Evolutionary conservation across 2,329 filamentous ascomycete genomes (phyloP), one percentile per base, ranked within the genome.

Genomic region (Fusarium torreyae): DNA sequence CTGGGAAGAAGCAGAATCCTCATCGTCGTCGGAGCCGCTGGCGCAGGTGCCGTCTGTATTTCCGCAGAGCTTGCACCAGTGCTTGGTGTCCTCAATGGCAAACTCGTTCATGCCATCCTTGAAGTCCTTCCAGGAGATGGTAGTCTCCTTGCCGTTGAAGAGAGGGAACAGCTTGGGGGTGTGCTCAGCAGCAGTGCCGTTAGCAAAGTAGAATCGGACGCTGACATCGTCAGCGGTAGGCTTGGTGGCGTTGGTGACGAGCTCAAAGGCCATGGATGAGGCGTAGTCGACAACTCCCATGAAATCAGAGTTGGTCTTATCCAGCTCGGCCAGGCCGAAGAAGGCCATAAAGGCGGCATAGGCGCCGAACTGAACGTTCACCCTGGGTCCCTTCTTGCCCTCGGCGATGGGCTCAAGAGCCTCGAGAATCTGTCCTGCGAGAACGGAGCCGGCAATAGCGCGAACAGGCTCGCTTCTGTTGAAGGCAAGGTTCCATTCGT

Each of bases 401-500:
- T 81, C 81, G 34, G 87, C 79, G n/a, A 88, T 84, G 43, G 77
- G 74, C 77, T 86, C 85, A 52, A 91, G 83, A 57, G 85, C 80
- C 62, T 81, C 77, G 44, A 89, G 69, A 64, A 89, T 79, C 76
- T 89, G 83, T 43, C 83, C 86, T 3, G 86, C 87, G 5, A 90
- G 82, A 24, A 88, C 86, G 58, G 84, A 80, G 66, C 87, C 88
- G 4, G 85, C 83, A 68, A 91, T 84, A 71, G 88, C 85, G 54
- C 88, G 86, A 70, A 86, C 83, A 44, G 86, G 82, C 74, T 94
- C 92, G 80, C 89, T 91, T 68, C 83, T 80, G 81, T 97, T 95
- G 87, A 91, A 97, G 54, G 93, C 93, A 15, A 96, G 88, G 75
- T 90, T 91, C 84, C 88, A 97, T 79, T 98, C 92, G 79, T 96